Percentiles rank a stretch among this genome's conserved stretches.
Evolutionary conservation across 108 stramenopile genomes (phyloP).

Genomic region (Conticribra weissflogii): DNA sequence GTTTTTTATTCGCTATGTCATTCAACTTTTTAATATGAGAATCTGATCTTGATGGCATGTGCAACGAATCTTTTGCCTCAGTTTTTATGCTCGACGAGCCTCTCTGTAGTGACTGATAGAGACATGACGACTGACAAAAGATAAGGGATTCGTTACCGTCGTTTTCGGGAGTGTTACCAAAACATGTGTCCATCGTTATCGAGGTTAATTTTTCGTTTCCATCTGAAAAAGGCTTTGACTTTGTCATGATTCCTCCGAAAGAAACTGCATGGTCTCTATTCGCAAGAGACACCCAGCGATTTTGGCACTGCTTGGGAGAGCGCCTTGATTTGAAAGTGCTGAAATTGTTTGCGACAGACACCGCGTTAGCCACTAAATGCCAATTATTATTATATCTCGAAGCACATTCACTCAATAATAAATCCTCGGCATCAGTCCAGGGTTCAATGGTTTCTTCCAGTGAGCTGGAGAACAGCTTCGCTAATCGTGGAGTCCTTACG

Average conservation of each 20-base stretch:
- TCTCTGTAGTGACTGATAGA: background rate
- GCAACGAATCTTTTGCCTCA: background rate
- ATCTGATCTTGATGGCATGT: background rate
- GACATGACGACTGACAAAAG: background rate
- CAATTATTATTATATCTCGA: slow-evolving; percentile 69
- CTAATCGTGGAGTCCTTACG: slow-evolving; percentile 52
- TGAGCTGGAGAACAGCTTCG: slow-evolving; percentile 19
- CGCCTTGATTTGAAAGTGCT: slow-evolving; percentile 1
- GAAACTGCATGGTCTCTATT: background rate
- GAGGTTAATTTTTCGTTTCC: background rate
- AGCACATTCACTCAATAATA: slow-evolving; percentile 44
- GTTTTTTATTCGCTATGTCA: slow-evolving; percentile 37
- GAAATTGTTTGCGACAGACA: slow-evolving; percentile 28
- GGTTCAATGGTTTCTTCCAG: slow-evolving; percentile 22
- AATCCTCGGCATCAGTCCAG: slow-evolving; percentile 66
- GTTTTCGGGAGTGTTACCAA: background rate
- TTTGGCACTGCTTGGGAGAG: slow-evolving; percentile 63
- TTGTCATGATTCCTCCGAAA: too few relatives aligned
- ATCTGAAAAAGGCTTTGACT: background rate
- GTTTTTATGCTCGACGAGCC: slow-evolving; percentile 9
- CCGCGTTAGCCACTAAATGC: slow-evolving; percentile 55
- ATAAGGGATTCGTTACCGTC: slow-evolving; percentile 15
- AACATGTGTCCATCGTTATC: background rate
- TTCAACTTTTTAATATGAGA: slow-evolving; percentile 19
- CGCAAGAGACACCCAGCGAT: slow-evolving; percentile 62